A percentile compares a stretch with the other conserved stretches of the same genome.
phyloP scores from a whole-genome alignment of 2,329 filamentous ascomycete species.

The Thielaviopsis euricoi region DNA sequence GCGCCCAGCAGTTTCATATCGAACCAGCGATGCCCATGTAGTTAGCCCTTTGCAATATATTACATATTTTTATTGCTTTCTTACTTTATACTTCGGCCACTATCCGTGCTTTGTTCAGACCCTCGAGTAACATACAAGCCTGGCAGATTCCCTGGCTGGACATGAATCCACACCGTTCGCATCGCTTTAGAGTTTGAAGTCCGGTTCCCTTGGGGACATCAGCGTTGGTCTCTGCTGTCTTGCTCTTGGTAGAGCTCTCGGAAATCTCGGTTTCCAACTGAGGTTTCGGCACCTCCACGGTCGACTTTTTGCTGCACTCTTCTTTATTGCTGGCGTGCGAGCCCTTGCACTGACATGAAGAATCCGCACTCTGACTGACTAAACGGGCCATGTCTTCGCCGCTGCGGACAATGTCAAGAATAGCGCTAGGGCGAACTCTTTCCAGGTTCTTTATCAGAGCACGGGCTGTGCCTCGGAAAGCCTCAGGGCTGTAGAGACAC shows the following conservation, averaged over 20 bases:
- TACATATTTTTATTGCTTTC: slow-evolving; percentile 5
- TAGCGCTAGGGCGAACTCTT: slow-evolving; percentile 80
- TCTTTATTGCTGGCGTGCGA: not conserved
- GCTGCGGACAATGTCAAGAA: slow-evolving; percentile 83
- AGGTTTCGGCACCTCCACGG: slow-evolving; percentile 16
- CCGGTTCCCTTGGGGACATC: not conserved
- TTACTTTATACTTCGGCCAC: slow-evolving; percentile 36
- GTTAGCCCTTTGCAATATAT: not conserved
- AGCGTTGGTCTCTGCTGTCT: slow-evolving; percentile 21
- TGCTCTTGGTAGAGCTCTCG: not conserved
- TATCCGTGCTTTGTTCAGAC: slow-evolving; percentile 64
- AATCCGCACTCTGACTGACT: slow-evolving; percentile 24
- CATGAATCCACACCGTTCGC: slow-evolving; percentile 81
- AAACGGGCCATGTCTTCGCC: slow-evolving; percentile 91
- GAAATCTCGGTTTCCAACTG: not conserved
- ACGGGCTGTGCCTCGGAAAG: slow-evolving; percentile 82
- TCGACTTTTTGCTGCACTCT: not conserved
- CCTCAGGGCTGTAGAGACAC: slow-evolving; percentile 95
- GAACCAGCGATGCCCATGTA: not conserved
- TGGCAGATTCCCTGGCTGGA: slow-evolving; percentile 91
- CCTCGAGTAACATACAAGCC: slow-evolving; percentile 78
- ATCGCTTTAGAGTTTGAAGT: slow-evolving; percentile 59
- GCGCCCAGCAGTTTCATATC: not conserved
- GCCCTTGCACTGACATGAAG: not conserved
- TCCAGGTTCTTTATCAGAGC: slow-evolving; percentile 91